Evolutionary conservation across 306 rosid species (phyloP).

Genomic region (Vigna hirtella): DNA sequence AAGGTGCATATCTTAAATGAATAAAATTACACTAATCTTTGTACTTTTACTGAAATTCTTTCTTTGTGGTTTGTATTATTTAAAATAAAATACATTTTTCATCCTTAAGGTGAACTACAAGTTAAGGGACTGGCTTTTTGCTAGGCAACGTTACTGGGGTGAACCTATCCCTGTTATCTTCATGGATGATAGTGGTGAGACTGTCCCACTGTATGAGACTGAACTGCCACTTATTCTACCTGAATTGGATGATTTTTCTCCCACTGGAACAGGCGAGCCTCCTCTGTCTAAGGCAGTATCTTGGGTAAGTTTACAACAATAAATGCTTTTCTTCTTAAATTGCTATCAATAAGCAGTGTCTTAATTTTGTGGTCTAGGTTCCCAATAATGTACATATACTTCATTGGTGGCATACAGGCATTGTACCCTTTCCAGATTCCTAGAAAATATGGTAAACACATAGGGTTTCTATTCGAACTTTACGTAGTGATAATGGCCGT

Average conservation of each 20-base stretch:
- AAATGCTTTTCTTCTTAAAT: constrained; percentile 31
- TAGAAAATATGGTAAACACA: neutral
- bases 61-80: constrained; percentile 32
- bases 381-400: neutral
- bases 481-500: too few relatives aligned
- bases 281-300: constrained; percentile 86
- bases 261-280: constrained; percentile 96
- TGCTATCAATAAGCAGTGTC: neutral
- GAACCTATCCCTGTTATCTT: constrained; percentile 97
- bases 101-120: constrained; percentile 83
- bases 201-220: constrained; percentile 72
- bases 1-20: constrained; percentile 61
- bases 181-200: constrained; percentile 74
- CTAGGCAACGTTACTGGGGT: constrained; percentile 99
- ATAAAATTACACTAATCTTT: constrained; percentile 37
- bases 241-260: constrained; percentile 96
- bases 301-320: constrained; percentile 64
- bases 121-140: constrained; percentile 99
- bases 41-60: constrained; percentile 14
- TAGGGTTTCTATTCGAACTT: too few relatives aligned
- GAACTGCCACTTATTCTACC: constrained; percentile 92
- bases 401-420: neutral
- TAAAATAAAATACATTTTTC: constrained; percentile 38
- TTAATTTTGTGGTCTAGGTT: constrained; percentile 13
- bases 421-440: neutral